phyloP scores from a whole-genome alignment of 1,139 yeast species.

The Pichia sp. region DNA sequence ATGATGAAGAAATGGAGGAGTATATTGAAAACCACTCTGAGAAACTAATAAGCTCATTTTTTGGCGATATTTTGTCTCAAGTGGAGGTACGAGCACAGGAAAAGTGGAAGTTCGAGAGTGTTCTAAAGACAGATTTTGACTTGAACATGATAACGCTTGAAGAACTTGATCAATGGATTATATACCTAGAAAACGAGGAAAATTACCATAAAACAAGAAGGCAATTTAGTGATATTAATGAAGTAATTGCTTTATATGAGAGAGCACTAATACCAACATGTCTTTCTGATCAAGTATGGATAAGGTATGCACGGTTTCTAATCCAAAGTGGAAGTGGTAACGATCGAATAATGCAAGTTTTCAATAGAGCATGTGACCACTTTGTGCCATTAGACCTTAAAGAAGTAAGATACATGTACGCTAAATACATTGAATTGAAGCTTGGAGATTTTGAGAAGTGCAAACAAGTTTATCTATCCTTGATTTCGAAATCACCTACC shows the following conservation, averaged over 20 bases:
- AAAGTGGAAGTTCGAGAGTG: slow-evolving; percentile 61
- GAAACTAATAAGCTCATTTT: slow-evolving; percentile 40
- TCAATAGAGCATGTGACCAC: slow-evolving; percentile 40
- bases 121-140: slow-evolving; percentile 44
- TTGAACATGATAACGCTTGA: slow-evolving; percentile 34
- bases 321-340: slow-evolving; percentile 25
- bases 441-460: slow-evolving; percentile 21
- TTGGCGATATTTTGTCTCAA: slow-evolving; percentile 39
- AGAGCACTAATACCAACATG: slow-evolving; percentile 60
- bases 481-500: slow-evolving; percentile 18
- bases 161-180: slow-evolving; percentile 47
- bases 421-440: slow-evolving; percentile 32
- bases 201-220: slow-evolving; percentile 46
- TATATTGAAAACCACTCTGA: slow-evolving; percentile 29
- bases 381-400: slow-evolving; percentile 44
- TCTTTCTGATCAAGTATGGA: slow-evolving; percentile 50
- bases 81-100: slow-evolving; percentile 51
- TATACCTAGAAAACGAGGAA: slow-evolving; percentile 47
- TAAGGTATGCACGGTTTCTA: slow-evolving; percentile 47
- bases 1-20: slow-evolving; percentile 19
- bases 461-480: slow-evolving; percentile 18
- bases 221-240: slow-evolving; percentile 20
- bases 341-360: slow-evolving; percentile 34
- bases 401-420: slow-evolving; percentile 41
- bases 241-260: slow-evolving; percentile 46